phyloP scores from a whole-genome alignment of 1,284 basidiomycete genomes.

The Ceraceosorus bombacis region DNA sequence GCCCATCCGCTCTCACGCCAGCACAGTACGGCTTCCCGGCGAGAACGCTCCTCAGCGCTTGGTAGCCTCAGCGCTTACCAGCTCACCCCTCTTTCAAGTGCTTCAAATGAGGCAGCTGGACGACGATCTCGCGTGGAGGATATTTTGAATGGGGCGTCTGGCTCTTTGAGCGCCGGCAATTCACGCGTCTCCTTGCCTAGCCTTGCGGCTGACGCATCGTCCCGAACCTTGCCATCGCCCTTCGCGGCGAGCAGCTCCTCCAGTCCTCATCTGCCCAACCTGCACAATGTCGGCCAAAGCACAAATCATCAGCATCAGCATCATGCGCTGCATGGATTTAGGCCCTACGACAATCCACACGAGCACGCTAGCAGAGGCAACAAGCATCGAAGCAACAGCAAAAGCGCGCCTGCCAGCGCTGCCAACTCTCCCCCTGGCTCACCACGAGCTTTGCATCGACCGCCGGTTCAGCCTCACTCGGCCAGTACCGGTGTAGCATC shows the following conservation, averaged over 20 bases:
- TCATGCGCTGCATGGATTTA: constrained; percentile 20
- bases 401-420: constrained; percentile 30
- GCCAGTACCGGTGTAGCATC: constrained; percentile 1
- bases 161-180: constrained; percentile 22
- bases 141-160: constrained; percentile 25
- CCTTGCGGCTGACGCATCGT: constrained; percentile 25
- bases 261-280: constrained; percentile 7
- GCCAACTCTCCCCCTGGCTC: constrained; percentile 30
- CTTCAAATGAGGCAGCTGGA: constrained; percentile 9
- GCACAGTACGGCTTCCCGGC: constrained; percentile 28
- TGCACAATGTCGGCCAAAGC: constrained; percentile 3
- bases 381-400: constrained; percentile 28
- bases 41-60: constrained; percentile 11
- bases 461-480: background rate
- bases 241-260: constrained; percentile 15
- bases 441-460: constrained; percentile 20
- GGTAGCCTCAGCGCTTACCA: constrained; percentile 33
- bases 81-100: constrained; percentile 14
- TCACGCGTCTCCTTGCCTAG: constrained; percentile 19
- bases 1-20: constrained; percentile 25
- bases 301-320: constrained; percentile 23
- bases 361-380: background rate
- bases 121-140: constrained; percentile 26
- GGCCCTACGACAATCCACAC: constrained; percentile 20
- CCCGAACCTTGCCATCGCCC: constrained; percentile 28